phyloP scores from a whole-genome alignment of 345 rosid genomes.

The Eucalyptus pauciflora region DNA sequence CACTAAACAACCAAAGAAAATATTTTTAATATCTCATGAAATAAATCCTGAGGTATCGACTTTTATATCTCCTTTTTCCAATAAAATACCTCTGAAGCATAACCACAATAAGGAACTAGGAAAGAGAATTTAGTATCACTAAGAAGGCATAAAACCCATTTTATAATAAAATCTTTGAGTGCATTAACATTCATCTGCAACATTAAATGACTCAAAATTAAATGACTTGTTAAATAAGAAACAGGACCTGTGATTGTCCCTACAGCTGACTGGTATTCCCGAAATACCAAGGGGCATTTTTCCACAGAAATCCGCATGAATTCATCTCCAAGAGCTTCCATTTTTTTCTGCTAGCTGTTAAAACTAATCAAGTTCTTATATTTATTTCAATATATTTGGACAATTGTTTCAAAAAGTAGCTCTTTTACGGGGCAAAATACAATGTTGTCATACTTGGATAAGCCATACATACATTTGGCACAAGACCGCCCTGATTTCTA shows the following conservation, averaged over 20 bases:
- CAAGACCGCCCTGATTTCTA: constrained; percentile 66
- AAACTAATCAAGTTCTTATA: background rate
- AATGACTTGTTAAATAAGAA: background rate
- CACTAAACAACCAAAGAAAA: background rate
- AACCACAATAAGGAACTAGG: background rate
- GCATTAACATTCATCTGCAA: background rate
- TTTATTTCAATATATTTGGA: background rate
- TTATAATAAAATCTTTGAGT: background rate
- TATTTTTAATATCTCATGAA: background rate
- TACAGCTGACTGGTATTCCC: constrained; percentile 78
- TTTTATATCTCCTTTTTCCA: constrained; percentile 65
- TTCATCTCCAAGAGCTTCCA: constrained; percentile 87
- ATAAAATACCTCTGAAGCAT: constrained; percentile 51
- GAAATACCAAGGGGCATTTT: constrained; percentile 63
- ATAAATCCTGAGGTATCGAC: constrained; percentile 61
- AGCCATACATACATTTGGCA: constrained; percentile 49
- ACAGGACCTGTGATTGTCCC: constrained; percentile 75
- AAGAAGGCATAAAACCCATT: background rate
- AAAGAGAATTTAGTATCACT: background rate
- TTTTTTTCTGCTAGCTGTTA: constrained; percentile 73
- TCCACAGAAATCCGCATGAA: constrained; percentile 71
- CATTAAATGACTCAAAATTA: background rate
- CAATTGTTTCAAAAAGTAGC: background rate
- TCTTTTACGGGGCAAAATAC: background rate
- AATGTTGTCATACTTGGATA: background rate